Evolutionary conservation across 2,329 filamentous ascomycete genomes (phyloP).

Genomic region (Verticillium albo-atrum): DNA sequence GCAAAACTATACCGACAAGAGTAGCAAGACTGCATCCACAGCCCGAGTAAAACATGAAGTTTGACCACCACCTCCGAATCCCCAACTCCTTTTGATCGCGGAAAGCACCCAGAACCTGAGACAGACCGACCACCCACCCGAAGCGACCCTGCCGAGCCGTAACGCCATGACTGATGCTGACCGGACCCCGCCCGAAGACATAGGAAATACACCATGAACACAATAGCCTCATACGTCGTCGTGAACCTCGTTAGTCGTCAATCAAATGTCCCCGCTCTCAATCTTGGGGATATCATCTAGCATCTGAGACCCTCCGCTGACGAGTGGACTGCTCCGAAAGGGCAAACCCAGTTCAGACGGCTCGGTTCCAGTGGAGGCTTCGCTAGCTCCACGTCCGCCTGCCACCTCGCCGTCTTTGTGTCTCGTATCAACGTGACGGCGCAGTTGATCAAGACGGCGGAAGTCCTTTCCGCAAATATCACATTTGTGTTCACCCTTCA

Average conservation of each 20-base stretch:
- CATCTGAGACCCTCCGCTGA: neutral
- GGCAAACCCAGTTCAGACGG: neutral
- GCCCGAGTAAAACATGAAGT: neutral
- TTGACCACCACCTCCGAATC: neutral
- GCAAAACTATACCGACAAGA: no score
- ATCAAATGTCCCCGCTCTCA: neutral
- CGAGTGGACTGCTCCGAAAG: neutral
- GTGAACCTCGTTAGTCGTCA: neutral
- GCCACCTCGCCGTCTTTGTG: neutral
- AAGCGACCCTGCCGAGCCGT: neutral
- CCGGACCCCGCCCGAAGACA: neutral
- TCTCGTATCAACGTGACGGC: conserved; percentile 37
- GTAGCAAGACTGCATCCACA: neutral
- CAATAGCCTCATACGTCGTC: neutral
- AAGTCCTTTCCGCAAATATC: conserved; percentile 53
- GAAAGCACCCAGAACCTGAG: neutral
- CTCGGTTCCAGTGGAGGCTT: neutral
- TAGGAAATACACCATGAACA: neutral
- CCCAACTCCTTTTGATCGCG: neutral
- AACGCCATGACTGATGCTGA: neutral
- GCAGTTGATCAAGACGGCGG: conserved; percentile 55
- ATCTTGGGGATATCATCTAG: neutral
- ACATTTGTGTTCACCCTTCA: conserved; percentile 47
- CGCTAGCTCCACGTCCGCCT: neutral
- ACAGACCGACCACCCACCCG: neutral